Conservation (phyloP, 352 stramenopile species). For the Phytophthora macrochlamydospora region DNA sequence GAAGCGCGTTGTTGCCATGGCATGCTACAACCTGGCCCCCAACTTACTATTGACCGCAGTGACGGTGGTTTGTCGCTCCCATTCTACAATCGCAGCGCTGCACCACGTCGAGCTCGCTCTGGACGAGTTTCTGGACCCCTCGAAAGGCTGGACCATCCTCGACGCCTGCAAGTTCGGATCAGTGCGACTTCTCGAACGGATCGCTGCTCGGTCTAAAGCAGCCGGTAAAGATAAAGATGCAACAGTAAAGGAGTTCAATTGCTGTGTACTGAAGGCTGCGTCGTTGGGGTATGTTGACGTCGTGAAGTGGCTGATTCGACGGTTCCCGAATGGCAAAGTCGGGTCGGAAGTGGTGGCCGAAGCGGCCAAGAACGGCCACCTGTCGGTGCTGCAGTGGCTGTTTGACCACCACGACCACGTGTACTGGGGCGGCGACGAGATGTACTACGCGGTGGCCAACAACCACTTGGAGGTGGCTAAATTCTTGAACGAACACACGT, state of each 20-base stretch:
- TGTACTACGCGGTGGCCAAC: constrained; percentile 28
- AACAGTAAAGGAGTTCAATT: constrained; percentile 9
- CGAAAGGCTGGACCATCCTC: constrained; percentile 14
- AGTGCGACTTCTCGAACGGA: constrained; percentile 25
- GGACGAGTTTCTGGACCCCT: constrained; percentile 17
- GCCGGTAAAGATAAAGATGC: neutral
- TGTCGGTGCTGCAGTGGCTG: constrained; percentile 31
- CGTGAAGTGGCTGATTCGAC: constrained; percentile 24
- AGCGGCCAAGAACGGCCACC: constrained; percentile 29
- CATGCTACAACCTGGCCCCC: neutral
- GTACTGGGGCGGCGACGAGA: constrained; percentile 37
- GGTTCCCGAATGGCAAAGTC: constrained; percentile 20
- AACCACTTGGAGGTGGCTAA: constrained; percentile 29
- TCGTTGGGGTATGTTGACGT: constrained; percentile 15
- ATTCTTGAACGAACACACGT: constrained; percentile 22
- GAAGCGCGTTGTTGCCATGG: neutral
- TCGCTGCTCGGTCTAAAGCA: constrained; percentile 3
- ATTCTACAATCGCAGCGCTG: constrained; percentile 13
- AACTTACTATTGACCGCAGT: constrained; percentile 15
- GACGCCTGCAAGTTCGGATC: constrained; percentile 24
- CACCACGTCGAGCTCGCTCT: constrained; percentile 15
- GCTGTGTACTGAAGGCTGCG: constrained; percentile 6
- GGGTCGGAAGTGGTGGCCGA: constrained; percentile 16
- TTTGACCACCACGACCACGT: constrained; percentile 37
- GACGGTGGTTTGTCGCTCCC: constrained; percentile 20